Base-by-base conservation (phyloP, 495 filamentous ascomycete species). In the Parathielavia hyrcaniae region DNA sequence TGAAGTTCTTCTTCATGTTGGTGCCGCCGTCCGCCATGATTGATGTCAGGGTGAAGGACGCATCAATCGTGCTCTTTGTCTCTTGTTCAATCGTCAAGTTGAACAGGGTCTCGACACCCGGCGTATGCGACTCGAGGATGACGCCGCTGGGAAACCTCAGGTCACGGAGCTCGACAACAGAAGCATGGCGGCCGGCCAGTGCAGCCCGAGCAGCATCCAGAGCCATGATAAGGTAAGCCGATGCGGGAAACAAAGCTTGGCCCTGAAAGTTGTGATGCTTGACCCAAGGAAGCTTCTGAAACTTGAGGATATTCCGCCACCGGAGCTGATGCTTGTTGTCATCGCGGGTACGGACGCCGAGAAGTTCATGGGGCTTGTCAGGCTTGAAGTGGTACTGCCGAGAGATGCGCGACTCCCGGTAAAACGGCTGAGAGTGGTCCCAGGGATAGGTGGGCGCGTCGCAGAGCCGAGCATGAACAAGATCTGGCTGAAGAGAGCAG, bases 351-450 rank as follows among this genome's bases (percentile, higher is more conserved):
- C 75, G 72, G 10, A 68, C 64, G 14, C 80, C 80, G 1, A 83
- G 72, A 0, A 83, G 66, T 22, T 77, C 73, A 40, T 81, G 77
- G 0, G 73, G 76, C 12, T 58, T 57, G 11, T 67, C 66, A 0
- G 61, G 52, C 56, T 70, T 70, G 62, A 72, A 69, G 30, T 80
- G 74, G 26, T 73, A 69, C 40, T 80, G 69, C 0, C 71, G 68
- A n/a, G 73, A 74, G 10, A 79, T 53, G 6, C 80, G 68, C 7
- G 77, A 78, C 56, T 82, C 79, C 2, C 72, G 67, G 56, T 74
- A 80, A 39, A 75, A 66, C 4, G 59, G 45, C 40, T 69, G 64
- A 0, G 73, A 71, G 59, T 82, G 79, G 26, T 83, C 74, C 74
- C 79, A 82, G 6, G 72, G 69, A 52, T 81, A 83, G 5, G 56